Evolutionary conservation across 495 filamentous ascomycete species (phyloP).

Genomic region (Sordaria brevicollis): DNA sequence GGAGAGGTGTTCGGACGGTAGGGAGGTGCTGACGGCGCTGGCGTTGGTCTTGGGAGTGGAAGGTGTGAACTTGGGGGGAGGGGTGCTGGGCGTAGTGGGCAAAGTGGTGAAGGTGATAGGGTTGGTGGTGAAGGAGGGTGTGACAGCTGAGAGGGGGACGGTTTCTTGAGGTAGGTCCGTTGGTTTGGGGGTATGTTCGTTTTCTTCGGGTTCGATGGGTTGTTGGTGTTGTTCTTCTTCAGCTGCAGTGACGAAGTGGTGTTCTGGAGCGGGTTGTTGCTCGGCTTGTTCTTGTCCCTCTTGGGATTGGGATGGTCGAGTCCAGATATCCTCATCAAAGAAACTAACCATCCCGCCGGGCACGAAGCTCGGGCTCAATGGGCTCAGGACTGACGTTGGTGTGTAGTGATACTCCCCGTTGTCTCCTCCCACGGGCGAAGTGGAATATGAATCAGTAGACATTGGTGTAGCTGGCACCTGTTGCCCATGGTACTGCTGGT

Average conservation of each 20-base stretch:
- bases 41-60: no score
- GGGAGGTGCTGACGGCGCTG: not conserved
- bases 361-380: constrained; percentile 4
- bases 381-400: constrained; percentile 1
- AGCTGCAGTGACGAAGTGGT: not conserved
- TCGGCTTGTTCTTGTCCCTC: no score
- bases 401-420: not conserved
- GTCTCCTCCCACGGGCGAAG: not conserved
- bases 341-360: not conserved
- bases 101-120: no score
- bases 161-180: not conserved
- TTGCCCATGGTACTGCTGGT: not conserved
- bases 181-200: not conserved
- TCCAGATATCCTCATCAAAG: constrained; percentile 11
- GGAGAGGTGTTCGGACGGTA: not conserved
- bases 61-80: not conserved
- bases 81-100: no score
- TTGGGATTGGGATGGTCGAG: not conserved
- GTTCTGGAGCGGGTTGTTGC: not conserved
- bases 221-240: not conserved
- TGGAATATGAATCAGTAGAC: not conserved
- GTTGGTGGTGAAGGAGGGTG: no score
- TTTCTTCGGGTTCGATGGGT: not conserved
- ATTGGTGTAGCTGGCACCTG: not conserved
- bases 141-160: not conserved